Evolutionary conservation across 352 stramenopile genomes (phyloP), one percentile per base, ranked within the genome.

Genomic region (Blastocystis sp.): DNA sequence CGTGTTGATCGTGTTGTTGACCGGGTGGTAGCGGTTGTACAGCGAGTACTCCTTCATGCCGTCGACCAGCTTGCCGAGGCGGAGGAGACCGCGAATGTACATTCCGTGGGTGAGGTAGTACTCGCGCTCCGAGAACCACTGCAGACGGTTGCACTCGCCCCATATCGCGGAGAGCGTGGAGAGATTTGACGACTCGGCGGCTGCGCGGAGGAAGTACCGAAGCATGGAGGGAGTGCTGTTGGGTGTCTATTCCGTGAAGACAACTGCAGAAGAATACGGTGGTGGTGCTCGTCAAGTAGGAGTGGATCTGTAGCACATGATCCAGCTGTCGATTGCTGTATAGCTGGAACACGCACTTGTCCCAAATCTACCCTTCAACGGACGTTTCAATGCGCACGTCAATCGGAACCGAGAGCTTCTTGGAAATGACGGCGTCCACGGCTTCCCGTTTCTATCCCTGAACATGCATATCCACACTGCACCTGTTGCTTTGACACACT

Each of bases 1-100:
- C 1, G 74, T 70, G 60, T 85, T 85, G 19, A 85, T 29, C 60
- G 10, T 85, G 26, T 69, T 85, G 35, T 85, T 85, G 26, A 85
- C 51, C 3, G 16, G 6, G 37, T 85, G 41, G 37, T 85, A 85
- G 12, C 51, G 74, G 45, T 85, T 85, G 31, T 85, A 85, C 2
- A 55, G 24, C 3, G 31, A 19, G 50, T 85, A 85, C 60, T 85
- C 74, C n/a, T 6, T 33, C 16, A 85, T 10, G 24, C 41, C 74
- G 19, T 69, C 74, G 2, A 16, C 2, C 13, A 85, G 35, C 12
- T 45, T 21, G 19, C 45, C 1, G 33, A 55, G 41, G 16, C 35
- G 51, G 1, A 85, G 60, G 24, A 85, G 55, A 19, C 74, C 74
- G 33, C 41, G 60, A 29, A 85, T 85, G 19, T 85, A 85, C 6